Evolutionary conservation across 306 rosid species (phyloP), one percentile per base, ranked within the genome.

Genomic region (Fragaria ananassa): DNA sequence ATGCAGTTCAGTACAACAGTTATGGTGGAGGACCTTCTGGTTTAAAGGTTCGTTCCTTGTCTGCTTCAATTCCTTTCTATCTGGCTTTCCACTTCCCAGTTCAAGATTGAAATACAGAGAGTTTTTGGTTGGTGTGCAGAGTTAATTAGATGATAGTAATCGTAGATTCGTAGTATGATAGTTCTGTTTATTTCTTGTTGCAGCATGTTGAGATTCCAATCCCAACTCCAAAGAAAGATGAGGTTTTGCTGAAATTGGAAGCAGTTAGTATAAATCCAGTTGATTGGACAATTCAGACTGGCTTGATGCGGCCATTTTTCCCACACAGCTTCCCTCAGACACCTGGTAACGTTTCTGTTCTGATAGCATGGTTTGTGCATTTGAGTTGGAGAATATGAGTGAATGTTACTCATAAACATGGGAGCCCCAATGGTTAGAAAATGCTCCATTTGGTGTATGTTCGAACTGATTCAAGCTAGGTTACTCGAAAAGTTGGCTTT

Each of bases 251-350:
- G 31, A 93, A 90, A 83, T 11, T 89, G 78, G 97, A 93, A 85
- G 98, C 93, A 45, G 85, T 83, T 62, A 80, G 89, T 74, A 51
- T 93, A 37, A 93, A 93, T 74, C 96, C 97, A 27, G 66, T 87
- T 75, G 97, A 93, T 83, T 91, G 92, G 91, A 87, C 83, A 84
- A 76, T 93, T 71, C 97, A 93, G 79, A 93, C 83, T 74, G 90
- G 97, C 69, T 54, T 76, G 77, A 0, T 82, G 58, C 23, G 97
- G 72, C 97, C 91, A 8, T 1, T 93, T 78, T 65, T 84, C 9
- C 98, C 98, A 50, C 74, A 51, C 53, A 87, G 78, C 50, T 91
- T 91, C 71, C 97, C 98, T 66, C 67, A 82, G 31, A 87, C 86
- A 71, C 98, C 97, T 2, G 83, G 97, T 89, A 89, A 51, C 19